Evolutionary conservation across 2,329 filamentous ascomycete species (phyloP).

Genomic region (Diplodia mutila): DNA sequence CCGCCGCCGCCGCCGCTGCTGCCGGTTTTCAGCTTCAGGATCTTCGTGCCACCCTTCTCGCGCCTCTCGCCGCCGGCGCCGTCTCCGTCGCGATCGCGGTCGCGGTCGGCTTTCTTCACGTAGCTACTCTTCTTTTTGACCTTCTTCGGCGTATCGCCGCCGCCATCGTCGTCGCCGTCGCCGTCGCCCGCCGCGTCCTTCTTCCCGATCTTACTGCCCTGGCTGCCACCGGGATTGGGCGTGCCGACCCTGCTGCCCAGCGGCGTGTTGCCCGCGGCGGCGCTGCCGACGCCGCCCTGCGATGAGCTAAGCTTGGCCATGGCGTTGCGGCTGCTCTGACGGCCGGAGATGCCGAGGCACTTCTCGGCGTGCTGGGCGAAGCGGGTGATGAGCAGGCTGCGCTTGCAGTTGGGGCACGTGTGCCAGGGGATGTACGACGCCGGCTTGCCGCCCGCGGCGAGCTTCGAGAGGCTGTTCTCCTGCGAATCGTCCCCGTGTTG

Average conservation of each 20-base stretch:
- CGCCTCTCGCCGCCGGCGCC: slow-evolving; percentile 38
- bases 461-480: slow-evolving; percentile 49
- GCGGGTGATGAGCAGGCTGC: slow-evolving; percentile 63
- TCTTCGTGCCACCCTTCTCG: slow-evolving; percentile 37
- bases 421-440: slow-evolving; percentile 56
- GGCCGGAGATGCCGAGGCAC: slow-evolving; percentile 61
- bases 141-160: slow-evolving; percentile 51
- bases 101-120: slow-evolving; percentile 45
- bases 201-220: slow-evolving; percentile 40
- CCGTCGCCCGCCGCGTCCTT: slow-evolving; percentile 34
- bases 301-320: slow-evolving; percentile 47
- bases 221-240: slow-evolving; percentile 40
- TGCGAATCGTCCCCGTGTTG: slow-evolving; percentile 39
- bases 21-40: slow-evolving; percentile 23
- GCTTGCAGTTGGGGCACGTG: slow-evolving; percentile 63
- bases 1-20: background rate
- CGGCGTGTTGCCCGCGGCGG: slow-evolving; percentile 47
- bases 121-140: slow-evolving; percentile 56
- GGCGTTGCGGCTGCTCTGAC: slow-evolving; percentile 54
- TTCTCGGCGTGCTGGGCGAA: slow-evolving; percentile 66
- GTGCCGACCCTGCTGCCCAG: slow-evolving; percentile 49
- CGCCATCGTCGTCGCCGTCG: slow-evolving; percentile 40
- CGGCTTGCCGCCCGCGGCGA: slow-evolving; percentile 53
- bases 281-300: slow-evolving; percentile 35
- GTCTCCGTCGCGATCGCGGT: slow-evolving; percentile 36